phyloP scores from a whole-genome alignment of 345 rosid species.

The Theobroma cacao region DNA sequence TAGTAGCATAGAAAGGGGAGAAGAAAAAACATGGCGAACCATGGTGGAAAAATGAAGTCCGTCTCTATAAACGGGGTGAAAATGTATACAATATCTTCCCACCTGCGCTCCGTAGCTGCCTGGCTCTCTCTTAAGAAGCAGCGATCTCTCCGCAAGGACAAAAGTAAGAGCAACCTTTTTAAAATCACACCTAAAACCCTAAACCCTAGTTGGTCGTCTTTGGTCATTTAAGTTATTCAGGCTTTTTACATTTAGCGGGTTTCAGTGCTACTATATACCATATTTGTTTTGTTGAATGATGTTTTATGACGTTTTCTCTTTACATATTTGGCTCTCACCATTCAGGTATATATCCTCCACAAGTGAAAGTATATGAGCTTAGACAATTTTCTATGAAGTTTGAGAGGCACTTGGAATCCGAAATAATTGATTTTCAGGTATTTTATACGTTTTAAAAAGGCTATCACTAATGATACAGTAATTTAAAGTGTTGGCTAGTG shows the following conservation, averaged over 20 bases:
- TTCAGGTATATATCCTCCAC: constrained; percentile 88
- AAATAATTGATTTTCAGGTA: constrained; percentile 93
- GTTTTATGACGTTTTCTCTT: background rate
- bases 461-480: background rate
- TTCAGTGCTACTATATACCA: background rate
- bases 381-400: constrained; percentile 77
- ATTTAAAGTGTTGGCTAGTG: background rate
- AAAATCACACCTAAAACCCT: background rate
- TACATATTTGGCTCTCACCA: constrained; percentile 14
- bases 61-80: constrained; percentile 78
- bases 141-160: constrained; percentile 72
- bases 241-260: background rate
- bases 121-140: constrained; percentile 81
- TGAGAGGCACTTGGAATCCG: constrained; percentile 81
- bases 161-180: constrained; percentile 30
- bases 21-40: constrained; percentile 42
- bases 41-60: constrained; percentile 71
- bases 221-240: background rate
- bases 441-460: background rate
- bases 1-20: background rate
- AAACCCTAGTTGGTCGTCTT: background rate
- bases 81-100: constrained; percentile 64
- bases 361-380: constrained; percentile 83
- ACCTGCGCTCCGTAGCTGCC: constrained; percentile 56
- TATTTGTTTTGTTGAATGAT: background rate